Evolutionary conservation across 441 rosid species (phyloP).

Genomic region (Euphorbia schlechtendalii): DNA sequence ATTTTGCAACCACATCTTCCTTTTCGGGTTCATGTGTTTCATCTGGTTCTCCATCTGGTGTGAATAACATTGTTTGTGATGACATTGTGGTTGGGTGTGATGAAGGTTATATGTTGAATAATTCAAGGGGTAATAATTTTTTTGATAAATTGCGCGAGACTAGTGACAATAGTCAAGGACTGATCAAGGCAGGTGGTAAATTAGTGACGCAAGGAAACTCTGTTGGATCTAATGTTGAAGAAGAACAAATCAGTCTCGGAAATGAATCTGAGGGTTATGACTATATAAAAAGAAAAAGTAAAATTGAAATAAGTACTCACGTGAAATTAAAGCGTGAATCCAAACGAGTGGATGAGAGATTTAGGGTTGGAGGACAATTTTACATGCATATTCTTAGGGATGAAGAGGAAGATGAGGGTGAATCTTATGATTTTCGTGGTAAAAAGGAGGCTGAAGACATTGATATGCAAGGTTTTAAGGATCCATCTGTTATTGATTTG

Average conservation of each 20-base stretch:
- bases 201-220: constrained; percentile 23
- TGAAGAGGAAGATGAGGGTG: constrained; percentile 37
- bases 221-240: constrained; percentile 25
- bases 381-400: constrained; percentile 28
- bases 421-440: constrained; percentile 38
- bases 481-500: constrained; percentile 24
- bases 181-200: constrained; percentile 17
- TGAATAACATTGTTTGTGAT: constrained; percentile 11
- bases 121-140: constrained; percentile 19
- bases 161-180: constrained; percentile 10
- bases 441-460: constrained; percentile 25
- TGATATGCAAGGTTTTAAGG: constrained; percentile 19
- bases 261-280: constrained; percentile 16
- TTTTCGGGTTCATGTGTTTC: constrained; percentile 32
- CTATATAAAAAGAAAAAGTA: constrained; percentile 18
- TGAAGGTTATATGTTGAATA: constrained; percentile 15
- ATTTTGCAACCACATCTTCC: constrained; percentile 42
- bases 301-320: constrained; percentile 22
- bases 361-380: constrained; percentile 35
- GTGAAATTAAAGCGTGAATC: constrained; percentile 27
- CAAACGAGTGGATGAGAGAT: constrained; percentile 27
- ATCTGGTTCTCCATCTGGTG: constrained; percentile 28
- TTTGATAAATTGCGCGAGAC: constrained; percentile 15
- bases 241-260: constrained; percentile 21
- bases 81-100: constrained; percentile 18